These are phyloP conservation scores for Aureobasidium melanogenum DNA, from an alignment of 2,329 filamentous ascomycete genomes.

Conservation along the genomic window DNA sequence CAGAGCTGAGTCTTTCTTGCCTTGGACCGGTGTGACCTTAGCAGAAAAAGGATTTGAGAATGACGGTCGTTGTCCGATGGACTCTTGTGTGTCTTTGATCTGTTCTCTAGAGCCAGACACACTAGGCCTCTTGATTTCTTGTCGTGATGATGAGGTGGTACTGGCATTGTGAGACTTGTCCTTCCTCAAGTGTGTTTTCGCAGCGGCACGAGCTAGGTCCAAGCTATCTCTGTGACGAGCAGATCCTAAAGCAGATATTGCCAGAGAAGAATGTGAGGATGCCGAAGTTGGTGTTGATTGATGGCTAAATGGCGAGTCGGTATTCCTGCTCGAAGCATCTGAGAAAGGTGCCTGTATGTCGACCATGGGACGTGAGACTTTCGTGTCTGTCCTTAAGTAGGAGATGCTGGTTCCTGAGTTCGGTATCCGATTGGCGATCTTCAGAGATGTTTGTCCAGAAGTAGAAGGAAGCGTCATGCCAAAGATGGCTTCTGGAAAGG, in stretches of 20 bases:
- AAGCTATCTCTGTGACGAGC: constrained; percentile 8
- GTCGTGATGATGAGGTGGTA: not conserved
- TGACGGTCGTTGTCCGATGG: not conserved
- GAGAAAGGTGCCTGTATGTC: not conserved
- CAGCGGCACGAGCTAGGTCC: not conserved
- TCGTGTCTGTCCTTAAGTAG: not conserved
- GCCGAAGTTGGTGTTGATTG: constrained; percentile 73
- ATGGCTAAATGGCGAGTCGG: constrained; percentile 67
- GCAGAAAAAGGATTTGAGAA: not conserved
- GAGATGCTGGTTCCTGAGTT: not conserved
- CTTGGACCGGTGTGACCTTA: not conserved
- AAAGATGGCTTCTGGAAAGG: constrained; percentile 9
- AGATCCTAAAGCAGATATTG: constrained; percentile 24
- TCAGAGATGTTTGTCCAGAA: not conserved
- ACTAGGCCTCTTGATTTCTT: not conserved
- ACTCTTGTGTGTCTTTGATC: not conserved
- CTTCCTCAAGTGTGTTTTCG: not conserved
- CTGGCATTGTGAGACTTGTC: not conserved
- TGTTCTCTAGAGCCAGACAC: not conserved
- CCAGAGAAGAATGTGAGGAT: constrained; percentile 62
- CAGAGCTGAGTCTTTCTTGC: not conserved
- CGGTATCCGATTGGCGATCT: not conserved
- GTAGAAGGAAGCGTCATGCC: constrained; percentile 11
- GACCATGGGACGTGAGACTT: not conserved
- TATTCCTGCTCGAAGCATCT: constrained; percentile 59